Base-by-base conservation (phyloP, 2,329 filamentous ascomycete species). In the Byssochlamys sp. region DNA sequence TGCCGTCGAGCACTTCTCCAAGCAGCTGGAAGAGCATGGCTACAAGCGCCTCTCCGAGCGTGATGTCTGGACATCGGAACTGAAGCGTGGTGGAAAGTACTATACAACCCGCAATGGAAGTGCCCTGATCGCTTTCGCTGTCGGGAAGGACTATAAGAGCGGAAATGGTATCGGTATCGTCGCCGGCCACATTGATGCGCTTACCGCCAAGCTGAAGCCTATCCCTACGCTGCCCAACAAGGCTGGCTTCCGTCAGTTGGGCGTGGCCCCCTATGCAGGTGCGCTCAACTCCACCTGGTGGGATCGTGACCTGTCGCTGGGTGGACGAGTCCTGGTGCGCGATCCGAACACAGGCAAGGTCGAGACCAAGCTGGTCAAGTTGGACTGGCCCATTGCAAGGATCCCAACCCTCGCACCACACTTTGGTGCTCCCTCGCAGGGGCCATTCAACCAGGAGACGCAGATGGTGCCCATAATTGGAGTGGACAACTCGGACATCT, bases 391-490 rank as follows among this genome's bases (percentile, higher is more conserved):
- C 1, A 91, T 99, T 76, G 94, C 94, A 52, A 84, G 88, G 60
- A 88, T 97, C 59, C 91, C 94, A 5, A 96, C 91, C 0, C 81
- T 99, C 19, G 94, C 94, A 27, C 91, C 91, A 58, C 94, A 99
- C 74, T 97, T 99, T 67, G 94, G 94, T 55, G 82, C 88, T 52
- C 86, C 82, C 4, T 76, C 84, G 0, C 69, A 75, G 53, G 83
- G 83, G 0, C 84, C 84, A 0, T 86, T 86, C 75, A 97, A 99
- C 71, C 81, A 82, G 65, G 94, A 99, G 77, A 97, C 92, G 0
- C 86, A 97, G 69, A 91, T 94, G 76, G 91, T 96, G 0, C 94
- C 94, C 9, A 90, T 97, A 61, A 89, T 97, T 61, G 94, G 92
- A 19, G 80, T 97, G 14, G 91, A 96, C 65, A 87, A 86, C 71